phyloP scores from a whole-genome alignment of 2,329 filamentous ascomycete species.

The Orbilia ellipsospora region DNA sequence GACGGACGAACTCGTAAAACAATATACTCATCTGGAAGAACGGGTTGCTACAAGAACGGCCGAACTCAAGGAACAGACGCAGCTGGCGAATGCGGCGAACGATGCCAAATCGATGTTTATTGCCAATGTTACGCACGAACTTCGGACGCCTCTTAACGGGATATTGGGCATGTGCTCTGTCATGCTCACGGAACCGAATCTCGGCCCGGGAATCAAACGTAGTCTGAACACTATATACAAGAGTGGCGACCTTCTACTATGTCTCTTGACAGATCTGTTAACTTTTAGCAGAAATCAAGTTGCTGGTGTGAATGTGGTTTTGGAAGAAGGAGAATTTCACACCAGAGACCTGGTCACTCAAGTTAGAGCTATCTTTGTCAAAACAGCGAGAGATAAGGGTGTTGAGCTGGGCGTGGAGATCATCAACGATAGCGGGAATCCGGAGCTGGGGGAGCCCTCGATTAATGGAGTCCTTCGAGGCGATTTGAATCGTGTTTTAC shows the following conservation, averaged over 20 bases:
- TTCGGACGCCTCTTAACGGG: slow-evolving; percentile 94
- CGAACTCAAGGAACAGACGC: slow-evolving; percentile 80
- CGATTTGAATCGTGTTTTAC: slow-evolving; percentile 79
- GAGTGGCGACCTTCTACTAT: slow-evolving; percentile 82
- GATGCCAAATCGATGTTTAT: slow-evolving; percentile 98
- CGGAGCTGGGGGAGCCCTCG: slow-evolving; percentile 37
- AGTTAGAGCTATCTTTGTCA: slow-evolving; percentile 86
- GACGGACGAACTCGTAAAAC: slow-evolving; percentile 87
- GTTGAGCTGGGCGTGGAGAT: slow-evolving; percentile 80
- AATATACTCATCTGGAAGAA: slow-evolving; percentile 85
- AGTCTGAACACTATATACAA: slow-evolving; percentile 90
- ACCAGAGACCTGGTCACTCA: slow-evolving; percentile 86
- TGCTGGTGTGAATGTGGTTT: slow-evolving; percentile 76
- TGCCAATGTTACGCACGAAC: slow-evolving; percentile 87
- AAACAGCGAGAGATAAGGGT: slow-evolving; percentile 82
- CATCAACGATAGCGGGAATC: slow-evolving; percentile 22
- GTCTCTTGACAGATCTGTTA: slow-evolving; percentile 86
- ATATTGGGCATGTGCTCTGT: slow-evolving; percentile 94
- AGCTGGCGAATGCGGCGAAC: slow-evolving; percentile 75
- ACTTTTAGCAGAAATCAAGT: slow-evolving; percentile 97
- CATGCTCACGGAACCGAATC: slow-evolving; percentile 91
- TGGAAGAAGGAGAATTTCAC: slow-evolving; percentile 87
- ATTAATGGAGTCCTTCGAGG: slow-evolving; percentile 63
- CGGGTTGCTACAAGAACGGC: slow-evolving; percentile 84
- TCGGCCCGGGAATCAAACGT: slow-evolving; percentile 77